Conservation (phyloP, 164 flowering plant genomes). For the Kingdonia uniflora region DNA sequence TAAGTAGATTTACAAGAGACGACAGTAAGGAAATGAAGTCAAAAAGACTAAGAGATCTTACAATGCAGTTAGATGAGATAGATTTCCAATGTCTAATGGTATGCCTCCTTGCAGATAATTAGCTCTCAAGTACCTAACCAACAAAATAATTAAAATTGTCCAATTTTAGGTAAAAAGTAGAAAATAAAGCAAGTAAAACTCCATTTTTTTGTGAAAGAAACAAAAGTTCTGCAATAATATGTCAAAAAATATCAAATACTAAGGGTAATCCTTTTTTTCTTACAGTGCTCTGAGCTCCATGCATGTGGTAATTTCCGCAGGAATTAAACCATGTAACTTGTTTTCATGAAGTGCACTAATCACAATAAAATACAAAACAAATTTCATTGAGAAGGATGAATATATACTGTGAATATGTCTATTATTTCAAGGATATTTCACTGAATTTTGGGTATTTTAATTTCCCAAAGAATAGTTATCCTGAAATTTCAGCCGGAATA, state of each 20-base stretch:
- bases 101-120: constrained; percentile 94
- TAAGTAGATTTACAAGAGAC: not conserved
- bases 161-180: not conserved
- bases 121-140: constrained; percentile 77
- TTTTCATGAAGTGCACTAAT: constrained; percentile 90
- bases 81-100: constrained; percentile 76
- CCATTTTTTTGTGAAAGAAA: not conserved
- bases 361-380: constrained; percentile 2
- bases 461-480: no score
- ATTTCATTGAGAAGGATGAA: no score
- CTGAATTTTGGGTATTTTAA: no score
- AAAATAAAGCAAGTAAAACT: not conserved
- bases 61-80: constrained; percentile 63
- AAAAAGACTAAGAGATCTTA: constrained; percentile 37
- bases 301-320: constrained; percentile 69
- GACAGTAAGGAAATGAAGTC: no score
- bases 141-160: not conserved
- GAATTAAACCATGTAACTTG: constrained; percentile 75
- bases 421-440: no score
- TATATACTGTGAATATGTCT: no score
- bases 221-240: no score
- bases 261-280: constrained; percentile 19
- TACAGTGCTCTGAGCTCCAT: constrained; percentile 81
- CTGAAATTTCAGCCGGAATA: no score
- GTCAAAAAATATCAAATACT: not conserved